Conservation (phyloP, 1,139 yeast genomes). For the Taphrina confusa region DNA sequence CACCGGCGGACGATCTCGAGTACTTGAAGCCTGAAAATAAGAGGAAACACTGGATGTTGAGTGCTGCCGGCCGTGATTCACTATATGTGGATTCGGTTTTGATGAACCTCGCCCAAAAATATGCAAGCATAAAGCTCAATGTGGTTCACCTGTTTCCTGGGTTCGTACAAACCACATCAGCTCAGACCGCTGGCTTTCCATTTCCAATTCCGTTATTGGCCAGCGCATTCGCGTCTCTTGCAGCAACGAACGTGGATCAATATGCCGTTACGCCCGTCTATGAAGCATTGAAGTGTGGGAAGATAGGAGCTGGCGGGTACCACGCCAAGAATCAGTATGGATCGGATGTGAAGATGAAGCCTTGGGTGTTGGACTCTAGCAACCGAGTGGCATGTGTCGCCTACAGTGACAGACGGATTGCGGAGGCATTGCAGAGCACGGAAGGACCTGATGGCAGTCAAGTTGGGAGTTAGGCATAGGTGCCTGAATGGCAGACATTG, state of each 20-base stretch:
- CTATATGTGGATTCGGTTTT: conserved; percentile 29
- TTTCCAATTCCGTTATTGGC: conserved; percentile 16
- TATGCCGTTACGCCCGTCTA: conserved; percentile 22
- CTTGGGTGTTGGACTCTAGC: conserved; percentile 7
- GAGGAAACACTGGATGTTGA: conserved; percentile 9
- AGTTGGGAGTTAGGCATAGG: conserved; percentile 12
- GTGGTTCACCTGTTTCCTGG: conserved; percentile 28
- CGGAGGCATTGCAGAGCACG: conserved; percentile 3
- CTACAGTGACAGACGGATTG: conserved; percentile 13
- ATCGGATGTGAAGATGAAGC: conserved; percentile 8
- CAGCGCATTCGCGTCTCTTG: conserved; percentile 8
- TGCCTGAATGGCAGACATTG: background rate
- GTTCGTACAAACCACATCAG: conserved; percentile 7
- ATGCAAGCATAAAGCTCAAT: background rate
- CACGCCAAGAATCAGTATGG: conserved; percentile 21
- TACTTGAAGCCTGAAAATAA: conserved; percentile 17
- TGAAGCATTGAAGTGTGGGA: conserved; percentile 9
- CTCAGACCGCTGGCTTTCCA: conserved; percentile 32
- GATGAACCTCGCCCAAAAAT: conserved; percentile 15
- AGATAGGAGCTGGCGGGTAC: background rate
- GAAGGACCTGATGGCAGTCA: conserved; percentile 11
- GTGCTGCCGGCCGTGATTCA: conserved; percentile 25
- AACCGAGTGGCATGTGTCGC: conserved; percentile 5
- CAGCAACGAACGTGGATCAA: conserved; percentile 9
- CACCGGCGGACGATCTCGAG: conserved; percentile 22